Percentiles rank a stretch among this genome's conserved stretches.
Evolutionary conservation across 805 yeast genomes (phyloP).

Genomic region (Sungouiella blattae): DNA sequence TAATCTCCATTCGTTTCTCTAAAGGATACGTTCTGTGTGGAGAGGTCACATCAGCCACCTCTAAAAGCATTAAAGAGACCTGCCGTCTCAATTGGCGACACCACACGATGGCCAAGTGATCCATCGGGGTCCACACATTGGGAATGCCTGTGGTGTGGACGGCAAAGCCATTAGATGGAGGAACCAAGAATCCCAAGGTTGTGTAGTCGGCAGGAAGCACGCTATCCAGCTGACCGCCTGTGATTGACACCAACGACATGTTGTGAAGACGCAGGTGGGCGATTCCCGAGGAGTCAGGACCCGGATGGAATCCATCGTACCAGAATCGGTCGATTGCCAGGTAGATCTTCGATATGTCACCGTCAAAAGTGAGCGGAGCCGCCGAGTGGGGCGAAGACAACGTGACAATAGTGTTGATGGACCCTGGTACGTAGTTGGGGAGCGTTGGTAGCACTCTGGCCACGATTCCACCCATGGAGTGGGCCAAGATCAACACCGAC

Average conservation of each 20-base stretch:
- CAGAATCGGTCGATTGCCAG: conserved; percentile 75
- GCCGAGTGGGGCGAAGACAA: conserved; percentile 89
- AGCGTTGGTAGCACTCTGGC: conserved; percentile 80
- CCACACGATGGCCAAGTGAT: conserved; percentile 95
- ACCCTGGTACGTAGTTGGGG: conserved; percentile 65
- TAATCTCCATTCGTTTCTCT: conserved; percentile 53
- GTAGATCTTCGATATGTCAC: conserved; percentile 75
- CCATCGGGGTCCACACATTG: conserved; percentile 88
- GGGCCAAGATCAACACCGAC: conserved; percentile 80
- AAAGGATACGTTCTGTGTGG: conserved; percentile 52
- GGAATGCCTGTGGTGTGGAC: conserved; percentile 85
- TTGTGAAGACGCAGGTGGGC: conserved; percentile 49
- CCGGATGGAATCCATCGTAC: conserved; percentile 54
- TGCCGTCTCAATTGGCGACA: conserved; percentile 78
- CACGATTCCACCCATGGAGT: conserved; percentile 98
- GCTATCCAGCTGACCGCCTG: conserved; percentile 81
- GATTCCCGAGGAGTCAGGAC: conserved; percentile 16
- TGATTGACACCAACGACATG: conserved; percentile 74
- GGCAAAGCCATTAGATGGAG: conserved; percentile 73
- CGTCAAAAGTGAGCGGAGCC: conserved; percentile 91
- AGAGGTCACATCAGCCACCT: conserved; percentile 48
- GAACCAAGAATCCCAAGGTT: conserved; percentile 64
- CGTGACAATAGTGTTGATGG: conserved; percentile 82
- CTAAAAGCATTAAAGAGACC: conserved; percentile 57
- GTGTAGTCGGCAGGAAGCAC: conserved; percentile 91